Evolutionary conservation across 2,329 filamentous ascomycete species (phyloP), one percentile per base, ranked within the genome.

Genomic region (Pseudodiploospora longispora): DNA sequence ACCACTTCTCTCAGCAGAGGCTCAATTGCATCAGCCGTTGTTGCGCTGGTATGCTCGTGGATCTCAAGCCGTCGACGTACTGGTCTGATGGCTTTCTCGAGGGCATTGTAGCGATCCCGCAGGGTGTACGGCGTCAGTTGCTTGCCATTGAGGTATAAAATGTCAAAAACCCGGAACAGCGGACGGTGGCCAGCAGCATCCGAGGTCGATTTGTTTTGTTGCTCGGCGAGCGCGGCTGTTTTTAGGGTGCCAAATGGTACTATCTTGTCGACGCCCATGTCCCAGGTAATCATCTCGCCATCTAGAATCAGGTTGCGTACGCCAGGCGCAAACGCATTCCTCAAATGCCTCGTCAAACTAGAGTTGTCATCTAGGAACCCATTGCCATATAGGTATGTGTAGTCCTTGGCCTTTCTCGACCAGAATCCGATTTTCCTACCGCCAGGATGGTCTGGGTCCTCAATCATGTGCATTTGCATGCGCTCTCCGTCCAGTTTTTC

Each of bases 231-330:
- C 1, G 91, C 91, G 0, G 90, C 91, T 1, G 88, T 91, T 65
- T 98, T 98, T 40, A 98, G 73, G 0, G 87, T 94, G 6, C 93
- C 93, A 61, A 98, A 98, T 0, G 85, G 81, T 10, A 95, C 84
- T 42, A 93, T 85, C 44, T 85, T 85, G 65, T 95, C 85, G 40
- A 85, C 73, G 37, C 83, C 80, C 48, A 89, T 86, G 59, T 97
- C 88, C 93, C 93, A 98, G 1, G 90, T 95, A 46, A 98, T 89
- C 93, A 98, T 98, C 62, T 98, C 93, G 7, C 93, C 93, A 56
- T 98, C 93, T 0, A 98, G 73, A 40, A 98, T 95, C 51, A 95
- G 75, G 58, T 87, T 96, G 10, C 83, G 75, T 1, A 97, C 88
- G 2, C 83, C 82, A 1, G 80, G 69, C 2, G 81, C 72, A 60